These are phyloP conservation scores for Pluteus cervinus DNA, from an alignment of 768 basidiomycete species.

Conservation along the genomic window DNA sequence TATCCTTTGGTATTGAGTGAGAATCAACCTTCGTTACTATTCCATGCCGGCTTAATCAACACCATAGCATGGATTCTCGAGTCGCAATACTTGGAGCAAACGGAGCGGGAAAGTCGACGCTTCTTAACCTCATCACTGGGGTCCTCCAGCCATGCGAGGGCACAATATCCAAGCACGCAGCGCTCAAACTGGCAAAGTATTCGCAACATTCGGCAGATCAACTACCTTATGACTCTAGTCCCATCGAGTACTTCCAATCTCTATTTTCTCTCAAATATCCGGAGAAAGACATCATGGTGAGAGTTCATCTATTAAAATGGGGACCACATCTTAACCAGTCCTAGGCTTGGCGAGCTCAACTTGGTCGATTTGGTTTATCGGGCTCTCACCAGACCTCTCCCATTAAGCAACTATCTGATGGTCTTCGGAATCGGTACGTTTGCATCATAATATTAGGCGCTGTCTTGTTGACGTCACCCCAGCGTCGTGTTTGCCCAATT, in stretches of 20 bases:
- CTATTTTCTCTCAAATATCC: conserved; percentile 82
- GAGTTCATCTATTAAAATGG: too few species aligned
- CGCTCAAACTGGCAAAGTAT: conserved; percentile 95
- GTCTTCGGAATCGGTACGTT: conserved; percentile 85
- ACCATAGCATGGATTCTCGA: conserved; percentile 83
- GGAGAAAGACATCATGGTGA: conserved; percentile 79
- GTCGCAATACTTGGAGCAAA: conserved; percentile 92
- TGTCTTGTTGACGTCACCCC: conserved; percentile 9
- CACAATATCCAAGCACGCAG: conserved; percentile 82
- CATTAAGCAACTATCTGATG: conserved; percentile 93
- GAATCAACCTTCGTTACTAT: conserved; percentile 42
- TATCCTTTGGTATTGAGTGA: conserved; percentile 72
- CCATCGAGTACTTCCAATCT: conserved; percentile 90
- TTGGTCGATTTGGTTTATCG: conserved; percentile 93
- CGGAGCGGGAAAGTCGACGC: conserved; percentile 88
- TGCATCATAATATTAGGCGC: conserved; percentile 3
- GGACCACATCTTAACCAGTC: too few species aligned
- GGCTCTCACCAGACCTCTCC: conserved; percentile 92
- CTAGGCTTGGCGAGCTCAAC: conserved; percentile 89
- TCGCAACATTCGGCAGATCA: conserved; percentile 99
- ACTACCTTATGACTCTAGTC: conserved; percentile 86
- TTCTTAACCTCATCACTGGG: conserved; percentile 86
- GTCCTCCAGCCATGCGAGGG: conserved; percentile 76
- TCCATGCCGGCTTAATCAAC: conserved; percentile 41
- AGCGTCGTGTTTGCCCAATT: conserved; percentile 96